Evolutionary conservation across 805 yeast genomes (phyloP), one percentile per base, ranked within the genome.

Genomic region (Zygosaccharomyces bailii): DNA sequence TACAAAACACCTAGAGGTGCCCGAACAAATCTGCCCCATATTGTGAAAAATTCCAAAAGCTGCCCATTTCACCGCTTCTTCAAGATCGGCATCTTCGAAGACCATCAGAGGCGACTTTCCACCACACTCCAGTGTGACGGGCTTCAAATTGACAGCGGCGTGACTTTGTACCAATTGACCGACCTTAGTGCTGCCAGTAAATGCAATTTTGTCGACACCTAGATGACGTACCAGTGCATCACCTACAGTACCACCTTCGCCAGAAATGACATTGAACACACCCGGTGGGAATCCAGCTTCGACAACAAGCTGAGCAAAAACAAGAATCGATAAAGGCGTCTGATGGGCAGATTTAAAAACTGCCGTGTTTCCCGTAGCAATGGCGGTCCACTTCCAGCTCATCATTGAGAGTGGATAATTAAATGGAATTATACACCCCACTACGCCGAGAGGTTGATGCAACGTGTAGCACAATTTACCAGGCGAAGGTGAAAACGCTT

Each of bases 21-120:
- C 82, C 39, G 82, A 75, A 63, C 84, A 79, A 50, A 79, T 80
- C 65, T 79, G 82, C 51, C 84, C 84, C 57, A 78, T 71, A 66
- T 79, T 79, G 66, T 68, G 72, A 68, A 78, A 78, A 50, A 78
- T 76, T 57, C 82, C 82, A 48, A 69, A 57, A 38, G 71, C 74
- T 3, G 75, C 74, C 76, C 80, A 76, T 51, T 74, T 71, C 24
- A 70, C 68, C 32, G 78, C 76, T 48, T 66, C 67, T 1, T 71
- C 75, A 18, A 74, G 49, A 53, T 73, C 70, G 13, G 76, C 75
- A 51, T 74, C 78, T 23, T 68, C 70, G 55, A 74, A 74, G 3
- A 75, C 66, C 21, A 74, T 57, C 48, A 70, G 63, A 4, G 79
- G 76, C 10, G 78, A 70, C 59, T 75, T 75, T 44, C 79, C 79